A percentile compares a stretch with the other conserved stretches of the same genome.
These are phyloP conservation scores for Pyricularia sp. DNA, from an alignment of 2,329 filamentous ascomycete genomes.

Conservation along the genomic window DNA sequence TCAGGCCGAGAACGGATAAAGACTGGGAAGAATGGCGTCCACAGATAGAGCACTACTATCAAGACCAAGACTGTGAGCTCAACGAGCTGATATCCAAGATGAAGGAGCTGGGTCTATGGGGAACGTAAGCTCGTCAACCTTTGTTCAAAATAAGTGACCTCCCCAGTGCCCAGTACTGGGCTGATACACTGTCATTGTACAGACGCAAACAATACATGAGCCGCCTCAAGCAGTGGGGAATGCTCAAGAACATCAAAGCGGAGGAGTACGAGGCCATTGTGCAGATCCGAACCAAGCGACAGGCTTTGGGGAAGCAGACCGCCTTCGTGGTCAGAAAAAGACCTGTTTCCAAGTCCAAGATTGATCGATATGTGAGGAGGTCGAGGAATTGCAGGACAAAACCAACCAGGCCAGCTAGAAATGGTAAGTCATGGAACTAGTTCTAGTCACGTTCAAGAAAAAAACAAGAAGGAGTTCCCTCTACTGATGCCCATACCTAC, in stretches of 20 bases:
- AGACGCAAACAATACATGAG: constrained; percentile 2
- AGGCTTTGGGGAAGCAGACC: constrained; percentile 1
- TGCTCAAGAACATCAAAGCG: constrained; percentile 1
- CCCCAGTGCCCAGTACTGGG: background rate
- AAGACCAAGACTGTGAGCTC: background rate
- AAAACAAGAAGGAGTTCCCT: background rate
- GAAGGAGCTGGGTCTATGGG: background rate
- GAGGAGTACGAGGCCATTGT: background rate
- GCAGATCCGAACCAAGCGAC: background rate
- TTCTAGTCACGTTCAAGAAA: background rate
- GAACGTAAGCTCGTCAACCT: background rate
- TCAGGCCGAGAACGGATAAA: background rate
- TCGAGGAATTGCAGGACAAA: background rate
- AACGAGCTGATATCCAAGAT: background rate
- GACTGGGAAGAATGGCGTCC: background rate
- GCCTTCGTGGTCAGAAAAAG: background rate
- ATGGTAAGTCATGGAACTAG: background rate
- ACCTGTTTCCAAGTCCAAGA: background rate
- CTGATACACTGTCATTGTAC: background rate
- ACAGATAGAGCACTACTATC: background rate
- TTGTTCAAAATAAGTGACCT: background rate
- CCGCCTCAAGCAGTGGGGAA: background rate
- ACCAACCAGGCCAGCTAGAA: background rate
- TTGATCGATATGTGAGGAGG: background rate
- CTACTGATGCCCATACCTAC: background rate